Percentiles rank a stretch among this genome's conserved stretches.
Conservation (phyloP, 2,329 filamentous ascomycete genomes). For the Fusarium illudens region DNA sequence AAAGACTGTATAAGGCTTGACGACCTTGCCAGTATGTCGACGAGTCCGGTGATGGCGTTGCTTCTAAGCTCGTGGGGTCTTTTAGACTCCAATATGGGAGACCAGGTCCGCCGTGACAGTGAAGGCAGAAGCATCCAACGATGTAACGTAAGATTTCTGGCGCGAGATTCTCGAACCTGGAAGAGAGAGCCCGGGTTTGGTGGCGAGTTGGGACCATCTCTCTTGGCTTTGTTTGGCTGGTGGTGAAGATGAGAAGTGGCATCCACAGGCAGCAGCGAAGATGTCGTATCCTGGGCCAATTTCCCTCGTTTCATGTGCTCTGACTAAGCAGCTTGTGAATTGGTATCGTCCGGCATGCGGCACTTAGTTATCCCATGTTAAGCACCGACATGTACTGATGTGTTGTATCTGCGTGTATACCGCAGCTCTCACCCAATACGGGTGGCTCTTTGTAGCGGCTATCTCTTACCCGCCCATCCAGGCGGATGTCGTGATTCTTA, state of each 20-base stretch:
- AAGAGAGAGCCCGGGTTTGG: background rate
- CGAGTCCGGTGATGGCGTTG: background rate
- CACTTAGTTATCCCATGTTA: background rate
- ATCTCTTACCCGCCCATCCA: background rate
- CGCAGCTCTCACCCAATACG: background rate
- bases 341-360: no score
- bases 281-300: background rate
- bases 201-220: background rate
- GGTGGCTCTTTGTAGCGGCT: background rate
- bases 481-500: background rate
- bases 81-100: background rate
- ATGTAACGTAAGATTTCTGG: background rate
- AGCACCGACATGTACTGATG: background rate
- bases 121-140: background rate
- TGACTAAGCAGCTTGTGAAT: background rate
- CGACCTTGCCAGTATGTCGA: background rate
- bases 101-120: background rate
- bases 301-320: background rate
- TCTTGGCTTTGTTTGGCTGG: background rate
- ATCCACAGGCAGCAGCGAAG: background rate
- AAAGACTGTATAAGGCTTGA: background rate
- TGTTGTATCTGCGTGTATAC: background rate
- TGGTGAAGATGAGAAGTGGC: background rate
- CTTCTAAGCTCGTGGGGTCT: background rate
- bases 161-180: background rate